These are phyloP conservation scores for Colletotrichum orchidophilum DNA, from an alignment of 2,329 filamentous ascomycete genomes.

Conservation along the genomic window DNA sequence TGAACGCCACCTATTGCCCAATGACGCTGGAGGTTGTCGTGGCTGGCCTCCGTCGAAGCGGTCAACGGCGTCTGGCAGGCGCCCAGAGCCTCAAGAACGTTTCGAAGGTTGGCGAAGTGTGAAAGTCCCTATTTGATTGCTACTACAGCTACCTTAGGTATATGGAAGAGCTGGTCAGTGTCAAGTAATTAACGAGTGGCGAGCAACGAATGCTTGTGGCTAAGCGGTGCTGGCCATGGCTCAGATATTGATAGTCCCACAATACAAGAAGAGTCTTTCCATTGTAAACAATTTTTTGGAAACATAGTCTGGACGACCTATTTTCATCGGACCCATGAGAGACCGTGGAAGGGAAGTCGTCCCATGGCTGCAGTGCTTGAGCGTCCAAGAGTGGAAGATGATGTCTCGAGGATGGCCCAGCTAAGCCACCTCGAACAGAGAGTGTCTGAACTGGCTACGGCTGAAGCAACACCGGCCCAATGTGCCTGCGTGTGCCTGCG, in stretches of 20 bases:
- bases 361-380: background rate
- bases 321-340: background rate
- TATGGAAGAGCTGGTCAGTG: background rate
- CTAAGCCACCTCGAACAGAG: conserved; percentile 1
- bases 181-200: background rate
- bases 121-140: too few relatives aligned
- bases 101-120: background rate
- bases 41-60: background rate
- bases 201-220: background rate
- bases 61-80: background rate
- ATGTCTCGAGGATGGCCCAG: background rate
- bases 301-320: background rate
- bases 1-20: background rate
- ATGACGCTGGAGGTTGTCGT: background rate
- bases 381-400: background rate
- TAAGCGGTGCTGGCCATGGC: background rate
- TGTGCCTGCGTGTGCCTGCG: too few relatives aligned
- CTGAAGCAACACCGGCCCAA: background rate
- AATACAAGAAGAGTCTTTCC: background rate
- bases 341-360: background rate
- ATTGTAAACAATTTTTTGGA: too few relatives aligned
- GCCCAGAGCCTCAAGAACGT: background rate
- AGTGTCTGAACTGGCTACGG: background rate
- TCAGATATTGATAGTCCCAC: background rate
- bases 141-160: too few relatives aligned